A percentile compares a stretch with the other conserved stretches of the same genome.
phyloP scores from a whole-genome alignment of 2,329 filamentous ascomycete species.

The Stenocarpella maydis region DNA sequence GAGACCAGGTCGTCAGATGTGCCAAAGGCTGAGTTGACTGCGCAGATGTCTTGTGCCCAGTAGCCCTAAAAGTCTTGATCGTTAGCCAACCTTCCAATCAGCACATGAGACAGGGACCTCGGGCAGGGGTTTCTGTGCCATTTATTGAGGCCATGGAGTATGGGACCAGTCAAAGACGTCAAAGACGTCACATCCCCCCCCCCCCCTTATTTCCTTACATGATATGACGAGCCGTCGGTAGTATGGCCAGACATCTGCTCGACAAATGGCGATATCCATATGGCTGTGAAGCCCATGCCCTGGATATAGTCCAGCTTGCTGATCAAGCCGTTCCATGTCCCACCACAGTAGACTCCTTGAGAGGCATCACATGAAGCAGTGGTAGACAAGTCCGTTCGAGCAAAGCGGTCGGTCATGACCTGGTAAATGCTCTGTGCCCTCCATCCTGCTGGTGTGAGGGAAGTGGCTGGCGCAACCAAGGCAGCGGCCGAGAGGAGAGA shows the following conservation, averaged over 20 bases:
- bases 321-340: slow-evolving; percentile 56
- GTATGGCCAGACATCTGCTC: slow-evolving; percentile 51
- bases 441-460: slow-evolving; percentile 42
- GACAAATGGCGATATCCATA: slow-evolving; percentile 58
- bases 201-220: slow-evolving; percentile 22
- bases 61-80: slow-evolving; percentile 51
- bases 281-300: slow-evolving; percentile 50
- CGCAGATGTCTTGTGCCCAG: slow-evolving; percentile 60
- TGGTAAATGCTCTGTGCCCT: slow-evolving; percentile 54
- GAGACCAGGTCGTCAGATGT: slow-evolving; percentile 57
- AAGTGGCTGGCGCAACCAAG: slow-evolving; percentile 13
- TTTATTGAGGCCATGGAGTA: neutral
- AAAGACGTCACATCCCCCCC: no score
- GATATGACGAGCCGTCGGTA: slow-evolving; percentile 45
- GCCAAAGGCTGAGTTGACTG: slow-evolving; percentile 59
- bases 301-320: slow-evolving; percentile 59
- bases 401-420: slow-evolving; percentile 54
- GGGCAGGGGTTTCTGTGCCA: neutral
- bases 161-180: neutral
- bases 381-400: slow-evolving; percentile 48
- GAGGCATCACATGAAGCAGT: slow-evolving; percentile 44
- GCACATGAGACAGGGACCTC: neutral
- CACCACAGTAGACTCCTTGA: slow-evolving; percentile 54
- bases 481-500: slow-evolving; percentile 19
- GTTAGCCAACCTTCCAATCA: neutral